Conservation (phyloP, 1,139 yeast genomes). For the Debaryomycetaceae sp. region DNA sequence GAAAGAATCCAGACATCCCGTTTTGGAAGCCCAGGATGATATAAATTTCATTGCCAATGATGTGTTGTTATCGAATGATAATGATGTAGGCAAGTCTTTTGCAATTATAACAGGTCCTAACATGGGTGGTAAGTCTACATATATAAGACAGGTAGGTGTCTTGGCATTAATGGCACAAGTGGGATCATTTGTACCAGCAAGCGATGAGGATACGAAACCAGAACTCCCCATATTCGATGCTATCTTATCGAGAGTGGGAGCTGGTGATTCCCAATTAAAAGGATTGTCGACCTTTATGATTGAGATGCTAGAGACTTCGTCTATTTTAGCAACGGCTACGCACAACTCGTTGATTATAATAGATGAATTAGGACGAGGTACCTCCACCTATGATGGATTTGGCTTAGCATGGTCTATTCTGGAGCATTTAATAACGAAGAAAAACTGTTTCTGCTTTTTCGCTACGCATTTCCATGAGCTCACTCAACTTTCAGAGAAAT, state of each 20-base stretch:
- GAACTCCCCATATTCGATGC: constrained; percentile 86
- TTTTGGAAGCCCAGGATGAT: constrained; percentile 89
- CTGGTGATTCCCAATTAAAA: constrained; percentile 94
- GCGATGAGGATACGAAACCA: constrained; percentile 43
- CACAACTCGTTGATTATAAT: constrained; percentile 81
- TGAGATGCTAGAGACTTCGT: constrained; percentile 94
- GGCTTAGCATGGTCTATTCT: constrained; percentile 97
- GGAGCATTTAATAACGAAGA: constrained; percentile 69
- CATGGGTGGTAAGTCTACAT: constrained; percentile 98
- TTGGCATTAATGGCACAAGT: constrained; percentile 86
- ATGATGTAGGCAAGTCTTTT: constrained; percentile 53
- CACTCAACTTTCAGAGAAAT: constrained; percentile 67
- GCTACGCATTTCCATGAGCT: constrained; percentile 98
- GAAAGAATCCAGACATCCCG: constrained; percentile 84
- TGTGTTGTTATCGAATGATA: constrained; percentile 43
- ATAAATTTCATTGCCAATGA: constrained; percentile 86
- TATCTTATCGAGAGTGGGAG: constrained; percentile 94
- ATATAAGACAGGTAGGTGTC: constrained; percentile 87
- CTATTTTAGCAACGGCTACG: constrained; percentile 84
- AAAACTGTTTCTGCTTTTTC: constrained; percentile 78
- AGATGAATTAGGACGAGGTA: constrained; percentile 95
- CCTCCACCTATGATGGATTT: constrained; percentile 96
- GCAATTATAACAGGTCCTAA: constrained; percentile 93
- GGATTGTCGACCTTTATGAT: constrained; percentile 98
- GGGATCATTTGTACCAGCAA: constrained; percentile 82